Base-by-base conservation (phyloP, 345 rosid genomes). In the Gossypium australe region DNA sequence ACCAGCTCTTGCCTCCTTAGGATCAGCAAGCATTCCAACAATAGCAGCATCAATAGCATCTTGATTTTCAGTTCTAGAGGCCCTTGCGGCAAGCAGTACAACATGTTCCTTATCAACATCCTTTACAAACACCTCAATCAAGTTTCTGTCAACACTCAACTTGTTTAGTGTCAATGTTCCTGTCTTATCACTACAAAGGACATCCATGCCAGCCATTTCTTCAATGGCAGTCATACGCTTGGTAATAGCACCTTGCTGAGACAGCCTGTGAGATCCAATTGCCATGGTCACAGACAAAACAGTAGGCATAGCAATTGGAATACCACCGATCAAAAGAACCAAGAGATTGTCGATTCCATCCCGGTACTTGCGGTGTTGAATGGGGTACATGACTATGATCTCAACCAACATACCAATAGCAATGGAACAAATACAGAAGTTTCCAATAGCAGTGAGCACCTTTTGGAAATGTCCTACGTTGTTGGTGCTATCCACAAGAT, bases 41-140 rank as follows among this genome's bases (percentile, higher is more conserved):
- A 93, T 90, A 74, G 93, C 92, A 70, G 93, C 89, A 81, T 93
- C 98, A 78, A 90, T 93, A 66, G 98, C 97, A 82, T 93, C 98
- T 79, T 93, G 98, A 79, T 93, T 93, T 85, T 93, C 97, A 11
- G 63, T 58, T 58, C 63, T 58, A 58, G 63, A 58, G 16, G 63
- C 97, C 75, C 97, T 82, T 41, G 98, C 98, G 8, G 97, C 97
- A 0, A 89, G 88, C 70, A 89, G 82, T 52, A 93, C 17, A 43
- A 90, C 94, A 70, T 87, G 87, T 0, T 87, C 91, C 78, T 84
- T 89, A 51, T 89, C 94, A 55, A 85, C 88, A 27, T 89, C 94
- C 82, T 81, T 92, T 47, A 78, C 73, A 51, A 84, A 90, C 77
- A 90, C 97, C 85, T 92, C 98, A 73, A 93, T 77, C 75, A 93